phyloP scores from a whole-genome alignment of 441 rosid species.

The Populus trichocarpa region DNA sequence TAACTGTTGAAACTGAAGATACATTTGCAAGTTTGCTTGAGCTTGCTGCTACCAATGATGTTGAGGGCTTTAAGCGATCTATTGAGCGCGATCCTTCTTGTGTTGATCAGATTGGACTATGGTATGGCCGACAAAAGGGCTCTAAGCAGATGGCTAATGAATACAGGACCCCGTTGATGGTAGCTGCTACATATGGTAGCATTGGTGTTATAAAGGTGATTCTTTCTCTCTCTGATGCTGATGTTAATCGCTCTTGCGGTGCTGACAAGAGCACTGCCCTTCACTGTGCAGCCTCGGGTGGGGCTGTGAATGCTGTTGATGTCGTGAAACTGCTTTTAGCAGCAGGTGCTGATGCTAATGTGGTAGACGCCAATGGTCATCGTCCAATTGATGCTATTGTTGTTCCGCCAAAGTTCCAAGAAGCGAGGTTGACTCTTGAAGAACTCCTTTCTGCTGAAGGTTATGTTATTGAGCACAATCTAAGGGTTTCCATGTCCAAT shows the following conservation, averaged over 20 bases:
- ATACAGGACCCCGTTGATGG: slow-evolving; percentile 47
- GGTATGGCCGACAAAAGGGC: slow-evolving; percentile 56
- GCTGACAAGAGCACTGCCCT: slow-evolving; percentile 43
- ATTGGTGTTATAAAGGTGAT: slow-evolving; percentile 46
- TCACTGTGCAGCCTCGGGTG: slow-evolving; percentile 54
- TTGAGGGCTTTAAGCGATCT: slow-evolving; percentile 37
- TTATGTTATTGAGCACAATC: slow-evolving; percentile 35
- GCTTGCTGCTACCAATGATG: slow-evolving; percentile 60
- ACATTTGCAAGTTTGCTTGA: slow-evolving; percentile 53
- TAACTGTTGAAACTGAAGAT: slow-evolving; percentile 30
- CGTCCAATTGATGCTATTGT: slow-evolving; percentile 43
- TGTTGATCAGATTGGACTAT: slow-evolving; percentile 42
- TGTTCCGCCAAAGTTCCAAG: slow-evolving; percentile 24
- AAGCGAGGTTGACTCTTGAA: slow-evolving; percentile 26
- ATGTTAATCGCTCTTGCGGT: slow-evolving; percentile 39
- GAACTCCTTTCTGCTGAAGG: slow-evolving; percentile 45
- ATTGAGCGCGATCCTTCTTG: slow-evolving; percentile 23
- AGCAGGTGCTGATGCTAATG: slow-evolving; percentile 44
- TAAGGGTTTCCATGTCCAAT: slow-evolving; percentile 28
- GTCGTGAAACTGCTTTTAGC: slow-evolving; percentile 38
- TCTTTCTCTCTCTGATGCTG: slow-evolving; percentile 33
- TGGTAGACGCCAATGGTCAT: slow-evolving; percentile 32
- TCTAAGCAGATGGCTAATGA: slow-evolving; percentile 39
- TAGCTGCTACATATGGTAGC: slow-evolving; percentile 62
- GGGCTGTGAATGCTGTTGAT: slow-evolving; percentile 35